A percentile compares a stretch with the other conserved stretches of the same genome.
These are phyloP conservation scores for Leccinum insolens DNA, from an alignment of 1,284 basidiomycete species.

Conservation along the genomic window DNA sequence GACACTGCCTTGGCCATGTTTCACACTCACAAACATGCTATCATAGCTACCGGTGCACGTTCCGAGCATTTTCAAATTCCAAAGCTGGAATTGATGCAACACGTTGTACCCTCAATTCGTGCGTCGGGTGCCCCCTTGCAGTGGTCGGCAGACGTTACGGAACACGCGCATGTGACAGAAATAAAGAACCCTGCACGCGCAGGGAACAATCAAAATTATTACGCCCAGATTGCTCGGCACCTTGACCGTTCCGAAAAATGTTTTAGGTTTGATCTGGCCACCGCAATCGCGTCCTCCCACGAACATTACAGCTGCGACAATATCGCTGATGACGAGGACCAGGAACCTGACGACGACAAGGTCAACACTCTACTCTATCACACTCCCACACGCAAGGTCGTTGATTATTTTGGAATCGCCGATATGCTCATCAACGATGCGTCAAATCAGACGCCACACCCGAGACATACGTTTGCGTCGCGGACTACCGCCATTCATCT, in stretches of 20 bases:
- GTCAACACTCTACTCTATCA: background rate
- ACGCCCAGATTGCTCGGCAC: background rate
- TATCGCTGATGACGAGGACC: background rate
- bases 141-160: constrained; percentile 3
- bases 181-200: constrained; percentile 1
- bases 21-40: background rate
- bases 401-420: background rate
- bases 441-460: background rate
- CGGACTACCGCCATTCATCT: background rate
- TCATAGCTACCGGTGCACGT: background rate
- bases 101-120: background rate
- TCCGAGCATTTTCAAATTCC: background rate
- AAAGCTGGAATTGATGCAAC: background rate
- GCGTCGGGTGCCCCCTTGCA: background rate
- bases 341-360: background rate
- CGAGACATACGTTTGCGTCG: background rate
- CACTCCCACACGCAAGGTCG: background rate
- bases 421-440: background rate
- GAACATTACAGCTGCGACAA: background rate
- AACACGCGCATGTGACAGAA: background rate
- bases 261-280: background rate
- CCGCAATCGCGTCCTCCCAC: background rate
- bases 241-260: background rate
- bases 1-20: background rate
- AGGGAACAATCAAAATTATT: constrained; percentile 6